Percentiles rank a stretch among this genome's conserved stretches.
phyloP scores from a whole-genome alignment of 768 basidiomycete genomes.

The Russula sp. region DNA sequence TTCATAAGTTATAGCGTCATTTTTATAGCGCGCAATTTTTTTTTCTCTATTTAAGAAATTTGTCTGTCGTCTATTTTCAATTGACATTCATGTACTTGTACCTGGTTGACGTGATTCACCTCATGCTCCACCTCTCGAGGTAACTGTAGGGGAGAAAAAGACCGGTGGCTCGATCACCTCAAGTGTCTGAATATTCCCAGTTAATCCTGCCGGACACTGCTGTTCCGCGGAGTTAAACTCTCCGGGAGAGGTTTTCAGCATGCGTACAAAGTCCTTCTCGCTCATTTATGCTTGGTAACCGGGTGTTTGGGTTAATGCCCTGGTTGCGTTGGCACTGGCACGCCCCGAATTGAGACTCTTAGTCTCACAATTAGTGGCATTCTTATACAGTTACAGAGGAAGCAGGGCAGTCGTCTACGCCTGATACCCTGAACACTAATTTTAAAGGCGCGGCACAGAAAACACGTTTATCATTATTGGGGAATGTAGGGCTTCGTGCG shows the following conservation, averaged over 20 bases:
- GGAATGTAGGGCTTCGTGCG: not conserved
- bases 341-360: not conserved
- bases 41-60: not conserved
- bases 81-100: not conserved
- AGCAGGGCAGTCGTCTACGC: not conserved
- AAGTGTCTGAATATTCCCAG: constrained; percentile 1
- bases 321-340: constrained; percentile 17
- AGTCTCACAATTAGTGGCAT: constrained; percentile 14
- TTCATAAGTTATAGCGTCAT: not conserved
- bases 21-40: not conserved
- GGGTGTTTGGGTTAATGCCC: constrained; percentile 7
- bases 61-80: not conserved
- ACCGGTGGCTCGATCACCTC: constrained; percentile 21
- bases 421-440: constrained; percentile 17
- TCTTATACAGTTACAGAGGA: not conserved
- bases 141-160: not conserved
- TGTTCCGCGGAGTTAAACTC: constrained; percentile 21
- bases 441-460: not conserved
- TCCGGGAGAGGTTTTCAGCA: not conserved
- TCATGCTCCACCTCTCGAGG: constrained; percentile 6
- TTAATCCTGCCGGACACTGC: constrained; percentile 4
- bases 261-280: not conserved
- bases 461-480: not conserved
- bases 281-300: constrained; percentile 1
- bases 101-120: constrained; percentile 21